Percentiles rank a stretch among this genome's conserved stretches.
These are phyloP conservation scores for Stemphylium vesicarium DNA, from an alignment of 2,329 filamentous ascomycete genomes.

Conservation along the genomic window DNA sequence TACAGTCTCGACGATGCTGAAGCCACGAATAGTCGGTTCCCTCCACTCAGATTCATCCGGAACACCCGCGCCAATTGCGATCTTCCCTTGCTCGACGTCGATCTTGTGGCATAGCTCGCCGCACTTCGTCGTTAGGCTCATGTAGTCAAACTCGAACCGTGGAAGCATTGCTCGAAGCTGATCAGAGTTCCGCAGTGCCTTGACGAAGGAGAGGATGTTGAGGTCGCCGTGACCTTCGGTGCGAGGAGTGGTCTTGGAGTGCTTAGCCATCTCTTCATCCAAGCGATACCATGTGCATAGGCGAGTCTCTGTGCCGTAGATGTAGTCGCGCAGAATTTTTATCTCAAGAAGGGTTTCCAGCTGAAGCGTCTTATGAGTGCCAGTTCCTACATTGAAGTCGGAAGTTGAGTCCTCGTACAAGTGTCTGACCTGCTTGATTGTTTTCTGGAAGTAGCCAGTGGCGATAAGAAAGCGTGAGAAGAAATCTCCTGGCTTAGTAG, in stretches of 20 bases:
- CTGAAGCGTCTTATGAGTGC: not conserved
- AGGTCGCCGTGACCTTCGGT: not conserved
- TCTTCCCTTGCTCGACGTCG: not conserved
- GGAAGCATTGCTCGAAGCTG: not conserved
- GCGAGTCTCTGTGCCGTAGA: not conserved
- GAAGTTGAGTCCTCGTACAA: too few species aligned
- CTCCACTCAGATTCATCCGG: not conserved
- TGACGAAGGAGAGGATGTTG: not conserved
- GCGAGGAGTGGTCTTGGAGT: not conserved
- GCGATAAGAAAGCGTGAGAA: too few species aligned
- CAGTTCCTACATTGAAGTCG: too few species aligned
- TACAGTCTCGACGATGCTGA: not conserved
- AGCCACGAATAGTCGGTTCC: not conserved
- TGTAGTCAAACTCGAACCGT: not conserved
- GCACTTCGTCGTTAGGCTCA: not conserved
- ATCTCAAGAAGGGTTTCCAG: not conserved
- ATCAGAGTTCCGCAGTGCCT: not conserved
- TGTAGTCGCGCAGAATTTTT: not conserved
- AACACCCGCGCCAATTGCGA: not conserved
- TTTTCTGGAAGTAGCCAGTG: too few species aligned
- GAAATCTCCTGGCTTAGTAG: too few species aligned
- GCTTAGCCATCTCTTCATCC: not conserved
- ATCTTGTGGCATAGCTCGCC: slow-evolving; percentile 2
- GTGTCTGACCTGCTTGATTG: too few species aligned
- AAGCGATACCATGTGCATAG: not conserved